Conservation (phyloP, 2,329 filamentous ascomycete genomes). For the Calonectria pseudoturangicola region DNA sequence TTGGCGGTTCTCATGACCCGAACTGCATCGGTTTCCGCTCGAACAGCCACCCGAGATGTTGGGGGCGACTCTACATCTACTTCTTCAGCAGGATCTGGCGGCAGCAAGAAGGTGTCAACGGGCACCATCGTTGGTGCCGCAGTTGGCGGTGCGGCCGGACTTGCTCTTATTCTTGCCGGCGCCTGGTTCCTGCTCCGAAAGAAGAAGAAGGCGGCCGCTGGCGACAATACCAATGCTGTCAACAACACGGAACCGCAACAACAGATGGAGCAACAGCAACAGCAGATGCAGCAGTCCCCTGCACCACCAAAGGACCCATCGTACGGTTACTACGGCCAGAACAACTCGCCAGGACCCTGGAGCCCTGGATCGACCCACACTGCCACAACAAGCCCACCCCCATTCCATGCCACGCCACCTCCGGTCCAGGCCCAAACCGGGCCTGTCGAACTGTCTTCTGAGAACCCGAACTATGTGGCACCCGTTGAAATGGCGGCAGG, state of each 20-base stretch:
- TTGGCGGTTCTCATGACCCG: constrained; percentile 70
- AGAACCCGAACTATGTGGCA: neutral
- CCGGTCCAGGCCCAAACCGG: neutral
- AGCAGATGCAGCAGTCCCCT: neutral
- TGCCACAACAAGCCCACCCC: constrained; percentile 46
- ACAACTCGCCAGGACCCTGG: constrained; percentile 52
- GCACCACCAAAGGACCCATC: constrained; percentile 44
- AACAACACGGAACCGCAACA: constrained; percentile 46
- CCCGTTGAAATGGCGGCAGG: constrained; percentile 10
- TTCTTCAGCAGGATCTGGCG: neutral
- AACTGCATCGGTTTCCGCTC: constrained; percentile 63
- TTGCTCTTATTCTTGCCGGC: constrained; percentile 55
- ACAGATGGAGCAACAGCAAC: constrained; percentile 2
- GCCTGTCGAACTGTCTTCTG: constrained; percentile 9
- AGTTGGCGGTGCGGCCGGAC: constrained; percentile 59
- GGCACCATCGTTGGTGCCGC: constrained; percentile 68
- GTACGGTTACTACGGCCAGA: constrained; percentile 49
- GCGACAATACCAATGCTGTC: constrained; percentile 21
- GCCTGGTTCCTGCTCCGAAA: constrained; percentile 58
- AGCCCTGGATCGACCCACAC: constrained; percentile 52
- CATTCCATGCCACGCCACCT: constrained; percentile 40
- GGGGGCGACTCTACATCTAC: constrained; percentile 30
- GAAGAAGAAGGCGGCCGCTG: constrained; percentile 32
- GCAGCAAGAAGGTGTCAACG: constrained; percentile 48
- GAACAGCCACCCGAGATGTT: constrained; percentile 70